Conservation (phyloP, 345 rosid genomes). For the Eucalyptus leucophloia region DNA sequence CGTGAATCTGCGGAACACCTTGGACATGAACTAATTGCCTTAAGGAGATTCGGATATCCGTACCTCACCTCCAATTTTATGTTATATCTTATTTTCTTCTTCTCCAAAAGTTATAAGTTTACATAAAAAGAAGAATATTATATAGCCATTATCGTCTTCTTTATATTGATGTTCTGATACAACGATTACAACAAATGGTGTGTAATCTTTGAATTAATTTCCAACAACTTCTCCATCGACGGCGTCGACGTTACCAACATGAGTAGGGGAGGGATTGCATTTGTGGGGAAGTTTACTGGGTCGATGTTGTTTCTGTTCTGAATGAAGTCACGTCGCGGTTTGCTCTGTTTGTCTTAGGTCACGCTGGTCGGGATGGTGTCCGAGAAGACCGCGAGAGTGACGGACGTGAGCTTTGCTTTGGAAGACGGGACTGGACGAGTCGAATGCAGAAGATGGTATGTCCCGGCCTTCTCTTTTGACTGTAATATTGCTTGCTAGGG, state of each 20-base stretch:
- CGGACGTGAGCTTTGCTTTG: slow-evolving; percentile 54
- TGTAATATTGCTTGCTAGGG: background rate
- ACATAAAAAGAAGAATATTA: too few species aligned
- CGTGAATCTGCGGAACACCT: too few species aligned
- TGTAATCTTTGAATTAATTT: too few species aligned
- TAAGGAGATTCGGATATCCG: too few species aligned
- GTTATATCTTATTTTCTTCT: too few species aligned
- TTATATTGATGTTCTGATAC: too few species aligned
- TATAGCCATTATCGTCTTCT: too few species aligned
- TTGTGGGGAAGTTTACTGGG: background rate
- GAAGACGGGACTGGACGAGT: slow-evolving; percentile 92
- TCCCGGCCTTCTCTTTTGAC: background rate
- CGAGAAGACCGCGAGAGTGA: slow-evolving; percentile 39
- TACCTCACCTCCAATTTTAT: too few species aligned
- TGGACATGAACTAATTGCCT: too few species aligned
- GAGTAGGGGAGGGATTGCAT: background rate
- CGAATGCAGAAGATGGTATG: slow-evolving; percentile 73
- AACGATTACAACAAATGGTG: too few species aligned
- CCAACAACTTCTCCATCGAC: slow-evolving; percentile 39
- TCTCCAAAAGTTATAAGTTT: too few species aligned
- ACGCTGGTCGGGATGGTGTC: slow-evolving; percentile 68
- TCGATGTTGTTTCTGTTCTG: background rate
- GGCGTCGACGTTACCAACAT: slow-evolving; percentile 59
- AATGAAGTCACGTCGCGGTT: background rate
- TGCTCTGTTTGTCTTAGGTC: slow-evolving; percentile 22